Conservation (phyloP, 2,329 filamentous ascomycete species). For the Arthroderma uncinatum region DNA sequence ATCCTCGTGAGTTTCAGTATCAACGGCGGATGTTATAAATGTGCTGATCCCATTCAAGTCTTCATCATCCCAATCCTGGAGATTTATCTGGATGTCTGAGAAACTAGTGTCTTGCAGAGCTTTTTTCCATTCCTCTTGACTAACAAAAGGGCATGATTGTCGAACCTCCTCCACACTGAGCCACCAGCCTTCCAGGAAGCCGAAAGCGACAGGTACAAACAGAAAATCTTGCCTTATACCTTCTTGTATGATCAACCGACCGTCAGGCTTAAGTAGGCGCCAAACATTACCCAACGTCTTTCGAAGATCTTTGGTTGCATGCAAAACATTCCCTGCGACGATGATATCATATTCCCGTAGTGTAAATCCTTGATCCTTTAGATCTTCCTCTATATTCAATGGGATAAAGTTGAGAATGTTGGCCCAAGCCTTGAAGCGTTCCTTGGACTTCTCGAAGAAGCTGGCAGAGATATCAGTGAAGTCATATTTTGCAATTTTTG, state of each 20-base stretch:
- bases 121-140: constrained; percentile 8
- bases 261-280: constrained; percentile 34
- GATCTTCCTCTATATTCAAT: constrained; percentile 27
- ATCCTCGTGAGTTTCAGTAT: neutral
- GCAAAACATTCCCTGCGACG: constrained; percentile 30
- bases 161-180: constrained; percentile 13
- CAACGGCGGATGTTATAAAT: constrained; percentile 12
- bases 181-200: constrained; percentile 21
- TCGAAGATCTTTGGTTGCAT: constrained; percentile 25
- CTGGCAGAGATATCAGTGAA: constrained; percentile 37
- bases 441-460: constrained; percentile 31
- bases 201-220: constrained; percentile 13
- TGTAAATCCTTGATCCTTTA: constrained; percentile 27
- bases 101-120: constrained; percentile 11
- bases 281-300: constrained; percentile 25
- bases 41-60: constrained; percentile 16
- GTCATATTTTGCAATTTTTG: constrained; percentile 3
- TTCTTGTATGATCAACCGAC: constrained; percentile 36
- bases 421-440: constrained; percentile 18
- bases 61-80: constrained; percentile 10
- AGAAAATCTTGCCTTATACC: constrained; percentile 18
- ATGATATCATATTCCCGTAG: constrained; percentile 27
- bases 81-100: constrained; percentile 11
- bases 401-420: constrained; percentile 18
- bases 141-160: constrained; percentile 11